Evolutionary conservation across 2,329 filamentous ascomycete species (phyloP).

Genomic region (Ilyonectria robusta): DNA sequence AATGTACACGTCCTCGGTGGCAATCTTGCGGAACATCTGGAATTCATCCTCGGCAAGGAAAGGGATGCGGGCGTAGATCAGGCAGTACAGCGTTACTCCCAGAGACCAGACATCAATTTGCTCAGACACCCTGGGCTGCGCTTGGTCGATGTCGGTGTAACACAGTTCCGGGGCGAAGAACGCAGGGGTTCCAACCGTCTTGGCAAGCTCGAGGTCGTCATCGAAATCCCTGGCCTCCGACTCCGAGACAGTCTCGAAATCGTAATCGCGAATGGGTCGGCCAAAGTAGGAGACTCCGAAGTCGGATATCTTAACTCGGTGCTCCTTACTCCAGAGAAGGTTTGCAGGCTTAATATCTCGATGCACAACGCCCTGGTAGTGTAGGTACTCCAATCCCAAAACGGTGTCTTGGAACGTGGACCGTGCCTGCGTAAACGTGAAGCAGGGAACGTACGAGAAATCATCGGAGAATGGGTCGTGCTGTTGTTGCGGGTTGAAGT

Average conservation of each 20-base stretch:
- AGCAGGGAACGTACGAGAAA: slow-evolving; percentile 92
- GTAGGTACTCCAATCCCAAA: slow-evolving; percentile 92
- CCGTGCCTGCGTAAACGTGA: slow-evolving; percentile 87
- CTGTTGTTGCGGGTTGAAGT: slow-evolving; percentile 67
- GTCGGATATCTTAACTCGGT: slow-evolving; percentile 96
- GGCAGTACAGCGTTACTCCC: slow-evolving; percentile 94
- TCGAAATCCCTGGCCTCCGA: slow-evolving; percentile 90
- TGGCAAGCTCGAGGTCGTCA: slow-evolving; percentile 95
- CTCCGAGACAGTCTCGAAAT: slow-evolving; percentile 80
- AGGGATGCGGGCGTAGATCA: slow-evolving; percentile 93
- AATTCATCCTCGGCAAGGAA: slow-evolving; percentile 94
- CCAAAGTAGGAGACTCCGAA: slow-evolving; percentile 99
- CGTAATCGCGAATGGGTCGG: slow-evolving; percentile 85
- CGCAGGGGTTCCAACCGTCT: slow-evolving; percentile 96
- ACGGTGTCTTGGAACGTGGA: slow-evolving; percentile 93
- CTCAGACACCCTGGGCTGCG: slow-evolving; percentile 85
- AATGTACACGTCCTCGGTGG: slow-evolving; percentile 92
- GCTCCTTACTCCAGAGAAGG: slow-evolving; percentile 86
- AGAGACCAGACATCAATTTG: slow-evolving; percentile 98
- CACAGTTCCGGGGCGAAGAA: slow-evolving; percentile 98
- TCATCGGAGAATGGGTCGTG: slow-evolving; percentile 85
- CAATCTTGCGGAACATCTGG: slow-evolving; percentile 91
- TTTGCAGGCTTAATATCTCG: slow-evolving; percentile 93
- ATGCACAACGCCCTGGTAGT: slow-evolving; percentile 88
- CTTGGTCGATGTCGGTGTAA: slow-evolving; percentile 82